Base-by-base conservation (phyloP, 345 rosid genomes). In the Eucalyptus sp. region DNA sequence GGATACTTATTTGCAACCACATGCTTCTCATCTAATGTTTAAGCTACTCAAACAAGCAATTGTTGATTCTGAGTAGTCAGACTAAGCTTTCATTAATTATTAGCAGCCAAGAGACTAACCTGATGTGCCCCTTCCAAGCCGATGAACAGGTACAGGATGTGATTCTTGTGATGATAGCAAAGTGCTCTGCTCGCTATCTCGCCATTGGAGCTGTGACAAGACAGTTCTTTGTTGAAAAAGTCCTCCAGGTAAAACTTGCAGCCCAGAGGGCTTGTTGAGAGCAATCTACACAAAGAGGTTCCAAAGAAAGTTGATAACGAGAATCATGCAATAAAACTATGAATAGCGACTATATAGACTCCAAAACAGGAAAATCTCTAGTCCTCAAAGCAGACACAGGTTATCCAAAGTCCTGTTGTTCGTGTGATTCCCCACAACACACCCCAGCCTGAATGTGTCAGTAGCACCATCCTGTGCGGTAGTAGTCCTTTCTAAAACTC, bases 191-290 rank as follows among this genome's bases (percentile, higher is more conserved):
- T 90, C 87, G 88, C 93, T 90, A 68, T 88, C 91, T 89, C 91
- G 89, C 99, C 99, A 95, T 24, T 93, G 95, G 81, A 97, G 96
- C 87, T 96, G 99, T 58, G 94, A 94, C 89, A 97, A 91, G 92
- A 96, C 94, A 64, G 97, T 97, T 54, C 97, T 90, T 89, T 97
- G 99, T 93, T 97, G 99, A 89, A 96, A 96, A 91, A 96, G 97
- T 43, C 99, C 99, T 58, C 99, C 99, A 12, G 99, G 97, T 91
- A 96, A 92, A 80, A 97, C 99, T 94, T 96, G 99, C 90, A 96
- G 94, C 86, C 98, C 96, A 83, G 97, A 95, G 89, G 99, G 99
- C 94, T 96, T 96, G 93, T 95, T 96, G 87, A 97, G 88, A 92
- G 97, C 99, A 90, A 96, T 94, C 99, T 96, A 92, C 90, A 89